Conservation (phyloP, 306 rosid genomes). For the Vigna nakashimae region DNA sequence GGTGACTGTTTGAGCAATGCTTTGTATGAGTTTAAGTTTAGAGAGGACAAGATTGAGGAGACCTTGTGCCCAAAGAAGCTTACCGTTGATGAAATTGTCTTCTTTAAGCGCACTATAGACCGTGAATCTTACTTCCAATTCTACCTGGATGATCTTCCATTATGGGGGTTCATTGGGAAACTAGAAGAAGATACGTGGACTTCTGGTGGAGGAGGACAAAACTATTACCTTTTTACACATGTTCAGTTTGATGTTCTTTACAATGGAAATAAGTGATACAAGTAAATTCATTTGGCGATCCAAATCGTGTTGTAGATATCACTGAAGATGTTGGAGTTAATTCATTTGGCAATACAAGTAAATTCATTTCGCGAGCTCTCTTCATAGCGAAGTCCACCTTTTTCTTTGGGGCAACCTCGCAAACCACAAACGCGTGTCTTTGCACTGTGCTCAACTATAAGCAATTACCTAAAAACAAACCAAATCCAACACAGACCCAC, state of each 20-base stretch:
- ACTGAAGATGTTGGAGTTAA: slow-evolving; percentile 62
- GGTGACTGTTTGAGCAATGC: slow-evolving; percentile 80
- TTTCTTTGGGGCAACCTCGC: slow-evolving; percentile 69
- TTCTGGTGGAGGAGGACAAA: slow-evolving; percentile 52
- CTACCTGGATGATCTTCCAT: slow-evolving; percentile 88
- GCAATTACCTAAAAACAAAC: slow-evolving; percentile 56
- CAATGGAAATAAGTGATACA: slow-evolving; percentile 64
- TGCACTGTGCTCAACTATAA: slow-evolving; percentile 50
- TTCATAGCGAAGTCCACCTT: slow-evolving; percentile 87
- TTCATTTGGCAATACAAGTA: not conserved
- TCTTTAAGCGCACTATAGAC: slow-evolving; percentile 67
- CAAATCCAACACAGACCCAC: slow-evolving; percentile 19
- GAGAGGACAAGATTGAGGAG: slow-evolving; percentile 54
- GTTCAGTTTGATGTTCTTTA: slow-evolving; percentile 72
- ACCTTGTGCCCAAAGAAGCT: slow-evolving; percentile 65
- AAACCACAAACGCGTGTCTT: slow-evolving; percentile 62
- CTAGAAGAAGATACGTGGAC: slow-evolving; percentile 63
- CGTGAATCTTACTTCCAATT: slow-evolving; percentile 86
- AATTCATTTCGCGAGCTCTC: slow-evolving; percentile 65
- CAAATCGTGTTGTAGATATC: slow-evolving; percentile 67
- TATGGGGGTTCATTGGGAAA: slow-evolving; percentile 87
- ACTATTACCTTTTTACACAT: slow-evolving; percentile 71
- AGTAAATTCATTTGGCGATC: slow-evolving; percentile 77
- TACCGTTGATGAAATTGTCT: slow-evolving; percentile 63
- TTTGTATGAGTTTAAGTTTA: slow-evolving; percentile 67